Conservation (phyloP, 306 rosid species). For the Cicer yamashitae region DNA sequence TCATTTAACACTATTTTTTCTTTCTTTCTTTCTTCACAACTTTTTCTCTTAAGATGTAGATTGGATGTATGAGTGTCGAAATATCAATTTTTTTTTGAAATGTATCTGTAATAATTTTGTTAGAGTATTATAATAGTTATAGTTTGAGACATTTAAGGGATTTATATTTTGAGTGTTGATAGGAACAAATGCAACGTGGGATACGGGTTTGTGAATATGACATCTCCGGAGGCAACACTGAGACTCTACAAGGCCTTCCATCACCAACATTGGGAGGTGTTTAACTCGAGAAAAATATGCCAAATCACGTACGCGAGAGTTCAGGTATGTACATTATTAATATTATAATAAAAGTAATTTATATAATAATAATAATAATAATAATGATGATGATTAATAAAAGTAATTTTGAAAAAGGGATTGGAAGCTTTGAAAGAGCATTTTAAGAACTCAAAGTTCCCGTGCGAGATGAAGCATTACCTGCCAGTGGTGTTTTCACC, state of each 20-base stretch:
- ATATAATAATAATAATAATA: background rate
- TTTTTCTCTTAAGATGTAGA: no score
- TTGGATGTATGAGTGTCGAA: no score
- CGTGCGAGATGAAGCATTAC: slow-evolving; percentile 78
- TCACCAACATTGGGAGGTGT: slow-evolving; percentile 90
- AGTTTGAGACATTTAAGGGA: no score
- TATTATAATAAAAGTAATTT: background rate
- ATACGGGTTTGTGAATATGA: slow-evolving; percentile 97
- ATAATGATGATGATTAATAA: no score
- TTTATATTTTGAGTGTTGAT: slow-evolving; percentile 11
- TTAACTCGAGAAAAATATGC: slow-evolving; percentile 91
- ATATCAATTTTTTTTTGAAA: no score
- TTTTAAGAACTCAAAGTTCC: slow-evolving; percentile 95
- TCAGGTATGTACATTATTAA: slow-evolving; percentile 56
- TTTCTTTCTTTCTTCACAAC: no score
- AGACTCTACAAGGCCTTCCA: slow-evolving; percentile 91
- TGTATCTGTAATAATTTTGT: no score
- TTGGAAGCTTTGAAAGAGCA: slow-evolving; percentile 92
- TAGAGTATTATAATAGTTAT: no score
- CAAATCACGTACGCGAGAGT: slow-evolving; percentile 90
- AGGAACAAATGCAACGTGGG: slow-evolving; percentile 99
- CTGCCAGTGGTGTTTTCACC: slow-evolving; percentile 83
- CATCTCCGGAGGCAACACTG: slow-evolving; percentile 77
- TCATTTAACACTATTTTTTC: no score
- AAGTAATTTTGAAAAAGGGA: slow-evolving; percentile 52